phyloP scores from a whole-genome alignment of 208 protist species.

The Trypanosoma brucei region DNA sequence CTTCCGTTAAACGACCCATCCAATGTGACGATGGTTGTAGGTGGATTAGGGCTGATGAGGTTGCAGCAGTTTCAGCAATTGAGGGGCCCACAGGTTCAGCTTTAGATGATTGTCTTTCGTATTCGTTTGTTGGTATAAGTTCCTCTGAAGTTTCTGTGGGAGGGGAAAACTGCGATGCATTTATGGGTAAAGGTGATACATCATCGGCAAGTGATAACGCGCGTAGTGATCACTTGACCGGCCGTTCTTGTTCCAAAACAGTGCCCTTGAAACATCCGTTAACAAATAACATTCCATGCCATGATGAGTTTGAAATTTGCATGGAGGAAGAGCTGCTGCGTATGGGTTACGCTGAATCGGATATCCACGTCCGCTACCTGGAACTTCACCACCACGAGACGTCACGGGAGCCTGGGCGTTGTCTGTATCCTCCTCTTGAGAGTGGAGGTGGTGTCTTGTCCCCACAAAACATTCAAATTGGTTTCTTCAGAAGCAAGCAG shows the following conservation, averaged over 20 bases:
- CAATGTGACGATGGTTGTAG: too few relatives aligned
- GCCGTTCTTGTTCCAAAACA: not conserved
- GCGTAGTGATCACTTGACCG: too few relatives aligned
- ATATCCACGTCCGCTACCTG: slow-evolving; percentile 38
- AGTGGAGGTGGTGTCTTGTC: slow-evolving; percentile 28
- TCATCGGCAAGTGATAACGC: too few relatives aligned
- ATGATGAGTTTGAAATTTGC: slow-evolving; percentile 47
- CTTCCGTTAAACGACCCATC: too few relatives aligned
- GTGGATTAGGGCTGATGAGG: too few relatives aligned
- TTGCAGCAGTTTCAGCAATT: too few relatives aligned
- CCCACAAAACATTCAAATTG: slow-evolving; percentile 68
- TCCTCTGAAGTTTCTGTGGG: too few relatives aligned
- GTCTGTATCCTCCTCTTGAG: slow-evolving; percentile 62
- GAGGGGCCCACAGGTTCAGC: too few relatives aligned
- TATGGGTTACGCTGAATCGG: slow-evolving; percentile 32
- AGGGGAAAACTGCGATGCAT: too few relatives aligned
- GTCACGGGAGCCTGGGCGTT: slow-evolving; percentile 74
- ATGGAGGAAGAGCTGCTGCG: slow-evolving; percentile 27
- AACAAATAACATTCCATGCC: slow-evolving; percentile 11
- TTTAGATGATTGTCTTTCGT: too few relatives aligned
- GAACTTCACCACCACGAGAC: slow-evolving; percentile 65
- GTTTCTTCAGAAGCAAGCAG: slow-evolving; percentile 84
- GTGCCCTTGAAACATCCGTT: not conserved
- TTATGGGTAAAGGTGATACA: too few relatives aligned
- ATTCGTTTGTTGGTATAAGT: too few relatives aligned